A percentile compares a stretch with the other conserved stretches of the same genome.
Conservation (phyloP, 805 yeast species). For the Candida schatavii region DNA sequence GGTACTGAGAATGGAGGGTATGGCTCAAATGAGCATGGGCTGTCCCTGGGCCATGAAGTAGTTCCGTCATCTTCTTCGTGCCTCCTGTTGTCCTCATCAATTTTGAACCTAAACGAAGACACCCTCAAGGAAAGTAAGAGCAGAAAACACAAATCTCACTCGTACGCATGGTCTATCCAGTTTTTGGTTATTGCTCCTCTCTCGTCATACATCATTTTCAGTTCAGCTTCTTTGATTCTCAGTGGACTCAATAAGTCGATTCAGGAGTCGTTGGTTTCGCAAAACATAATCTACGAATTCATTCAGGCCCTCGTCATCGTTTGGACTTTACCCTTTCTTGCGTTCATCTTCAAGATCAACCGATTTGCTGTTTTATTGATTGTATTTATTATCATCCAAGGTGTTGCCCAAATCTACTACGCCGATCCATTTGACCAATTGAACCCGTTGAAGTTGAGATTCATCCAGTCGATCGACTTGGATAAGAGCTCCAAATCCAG, state of each 20-base stretch:
- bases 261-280: conserved; percentile 57
- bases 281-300: conserved; percentile 29
- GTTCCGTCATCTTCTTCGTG: conserved; percentile 21
- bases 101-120: conserved; percentile 11
- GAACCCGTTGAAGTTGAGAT: conserved; percentile 71
- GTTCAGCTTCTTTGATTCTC: conserved; percentile 52
- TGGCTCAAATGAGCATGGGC: conserved; percentile 13
- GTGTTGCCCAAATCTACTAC: conserved; percentile 36
- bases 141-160: conserved; percentile 39
- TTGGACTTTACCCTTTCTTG: conserved; percentile 51
- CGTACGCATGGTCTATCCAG: conserved; percentile 82
- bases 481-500: conserved; percentile 25
- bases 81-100: conserved; percentile 7
- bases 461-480: conserved; percentile 60
- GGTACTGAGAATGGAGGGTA: conserved; percentile 5
- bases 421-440: conserved; percentile 56
- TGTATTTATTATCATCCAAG: conserved; percentile 31
- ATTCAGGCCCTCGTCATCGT: conserved; percentile 27
- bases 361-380: conserved; percentile 44
- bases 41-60: neutral
- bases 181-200: conserved; percentile 67
- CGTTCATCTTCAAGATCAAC: conserved; percentile 69
- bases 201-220: conserved; percentile 51
- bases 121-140: conserved; percentile 17
- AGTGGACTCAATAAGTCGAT: conserved; percentile 69